Evolutionary conservation across 306 rosid genomes (phyloP).

Genomic region (Malus fusca): DNA sequence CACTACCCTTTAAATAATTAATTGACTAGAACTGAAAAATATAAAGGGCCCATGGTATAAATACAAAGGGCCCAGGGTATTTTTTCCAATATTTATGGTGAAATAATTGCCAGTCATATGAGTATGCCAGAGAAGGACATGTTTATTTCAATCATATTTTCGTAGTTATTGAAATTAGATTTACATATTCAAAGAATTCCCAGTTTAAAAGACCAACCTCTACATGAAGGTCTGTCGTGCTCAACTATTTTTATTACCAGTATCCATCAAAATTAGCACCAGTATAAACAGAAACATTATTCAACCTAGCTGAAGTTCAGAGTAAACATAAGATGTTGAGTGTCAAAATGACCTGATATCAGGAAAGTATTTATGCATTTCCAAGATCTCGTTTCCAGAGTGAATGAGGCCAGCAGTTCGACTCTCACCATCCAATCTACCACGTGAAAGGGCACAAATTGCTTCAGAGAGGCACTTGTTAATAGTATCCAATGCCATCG

Average conservation of each 20-base stretch:
- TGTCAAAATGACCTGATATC: conserved; percentile 56
- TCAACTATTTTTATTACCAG: not conserved
- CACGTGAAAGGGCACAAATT: conserved; percentile 80
- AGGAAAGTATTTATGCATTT: conserved; percentile 57
- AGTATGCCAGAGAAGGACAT: not conserved
- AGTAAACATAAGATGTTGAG: not conserved
- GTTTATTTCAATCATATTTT: not conserved
- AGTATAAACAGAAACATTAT: not conserved
- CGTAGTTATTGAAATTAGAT: not conserved
- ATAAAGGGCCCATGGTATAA: not conserved
- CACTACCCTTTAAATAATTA: too few species aligned
- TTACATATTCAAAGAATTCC: not conserved
- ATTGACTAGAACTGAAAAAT: too few species aligned
- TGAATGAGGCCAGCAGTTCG: conserved; percentile 76
- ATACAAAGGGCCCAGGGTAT: not conserved
- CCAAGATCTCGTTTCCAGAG: conserved; percentile 93
- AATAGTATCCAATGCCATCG: conserved; percentile 86
- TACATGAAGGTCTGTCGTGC: not conserved
- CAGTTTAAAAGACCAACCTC: not conserved
- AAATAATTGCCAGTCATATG: not conserved
- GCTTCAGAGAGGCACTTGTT: conserved; percentile 96
- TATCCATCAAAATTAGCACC: not conserved
- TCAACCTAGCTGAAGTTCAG: not conserved
- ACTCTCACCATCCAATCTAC: conserved; percentile 93
- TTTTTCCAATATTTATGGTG: not conserved